Evolutionary conservation across 441 rosid species (phyloP).

Genomic region (Populus hybrid): DNA sequence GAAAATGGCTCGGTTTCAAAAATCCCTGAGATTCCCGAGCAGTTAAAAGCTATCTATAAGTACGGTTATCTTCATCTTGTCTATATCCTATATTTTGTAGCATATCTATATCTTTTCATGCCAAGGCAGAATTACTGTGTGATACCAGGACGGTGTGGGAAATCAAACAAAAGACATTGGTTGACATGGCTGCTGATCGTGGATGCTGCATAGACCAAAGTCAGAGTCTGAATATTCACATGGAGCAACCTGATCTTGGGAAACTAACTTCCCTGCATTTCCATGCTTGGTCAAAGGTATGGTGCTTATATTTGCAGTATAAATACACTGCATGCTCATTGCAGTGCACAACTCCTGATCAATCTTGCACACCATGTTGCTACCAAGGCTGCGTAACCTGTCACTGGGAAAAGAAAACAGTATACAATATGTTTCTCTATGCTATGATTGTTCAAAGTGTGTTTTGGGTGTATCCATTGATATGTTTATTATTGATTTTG

Average conservation of each 20-base stretch:
- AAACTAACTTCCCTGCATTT: slow-evolving; percentile 78
- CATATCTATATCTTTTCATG: background rate
- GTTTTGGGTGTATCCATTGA: background rate
- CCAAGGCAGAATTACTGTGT: background rate
- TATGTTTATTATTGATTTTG: background rate
- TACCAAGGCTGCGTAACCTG: too few species aligned
- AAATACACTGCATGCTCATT: background rate
- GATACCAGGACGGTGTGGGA: slow-evolving; percentile 78
- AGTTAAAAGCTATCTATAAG: slow-evolving; percentile 62
- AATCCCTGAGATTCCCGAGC: slow-evolving; percentile 56
- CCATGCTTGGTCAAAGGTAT: slow-evolving; percentile 77
- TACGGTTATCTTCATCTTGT: slow-evolving; percentile 14
- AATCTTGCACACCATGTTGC: background rate
- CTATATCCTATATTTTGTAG: background rate
- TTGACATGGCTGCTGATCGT: slow-evolving; percentile 75
- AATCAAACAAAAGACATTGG: slow-evolving; percentile 72
- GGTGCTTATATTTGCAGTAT: background rate
- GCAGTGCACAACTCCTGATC: background rate
- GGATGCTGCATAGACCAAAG: slow-evolving; percentile 81
- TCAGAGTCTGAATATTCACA: slow-evolving; percentile 75
- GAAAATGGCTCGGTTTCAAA: slow-evolving; percentile 60
- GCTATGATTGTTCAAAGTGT: background rate
- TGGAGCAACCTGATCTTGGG: slow-evolving; percentile 70
- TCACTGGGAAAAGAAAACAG: background rate
- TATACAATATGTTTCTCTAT: background rate